Evolutionary conservation across 768 basidiomycete species (phyloP), one percentile per base, ranked within the genome.

Genomic region (Erythrobasidium yunnanense): DNA sequence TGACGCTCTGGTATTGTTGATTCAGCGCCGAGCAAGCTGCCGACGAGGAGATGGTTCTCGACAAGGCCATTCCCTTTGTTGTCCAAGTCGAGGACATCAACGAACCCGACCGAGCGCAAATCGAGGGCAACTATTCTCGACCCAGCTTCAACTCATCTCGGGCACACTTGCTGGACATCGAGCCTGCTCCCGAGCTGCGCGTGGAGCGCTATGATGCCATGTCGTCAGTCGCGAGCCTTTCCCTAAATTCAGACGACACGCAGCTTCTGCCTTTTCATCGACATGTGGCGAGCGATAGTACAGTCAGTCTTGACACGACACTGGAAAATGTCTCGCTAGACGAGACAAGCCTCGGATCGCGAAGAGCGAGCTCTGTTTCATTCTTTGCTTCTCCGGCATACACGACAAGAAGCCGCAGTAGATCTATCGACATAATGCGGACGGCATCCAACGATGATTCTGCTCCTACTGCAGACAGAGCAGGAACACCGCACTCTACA

Each of bases 321-420:
- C 25, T 52, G 18, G 50, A 52, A 13, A 23, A 52, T 11, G 22
- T 52, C 50, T 15, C 17, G 17, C 50, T 52, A 13, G 50, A 52
- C 25, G 25, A 18, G 22, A 23, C 50, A 52, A 11, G 13, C 50
- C 11, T 27, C 17, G 11, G 50, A 11, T 52, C 50, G 17, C 15
- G 42, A 11, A 13, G 50, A 52, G 13, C 50, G 11, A 52, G 50
- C 50, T 60, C 57, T n/a, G n/a, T n/a, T 46, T 60, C 57, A 4
- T 60, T 60, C 57, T 60, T 60, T 42, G 42, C 30, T 23, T 60
- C 57, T 5, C 57, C 57, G 42, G 57, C 57, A 7, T 60, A 60
- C 25, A 45, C 47, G 38, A 60, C 42, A 23, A 34, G 57, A 25
- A 60, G 42, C 22, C 42, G 57, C 18, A 42, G 34, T 17, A 38